Evolutionary conservation across 495 filamentous ascomycete species (phyloP).

Genomic region (Amorphotheca resinae): DNA sequence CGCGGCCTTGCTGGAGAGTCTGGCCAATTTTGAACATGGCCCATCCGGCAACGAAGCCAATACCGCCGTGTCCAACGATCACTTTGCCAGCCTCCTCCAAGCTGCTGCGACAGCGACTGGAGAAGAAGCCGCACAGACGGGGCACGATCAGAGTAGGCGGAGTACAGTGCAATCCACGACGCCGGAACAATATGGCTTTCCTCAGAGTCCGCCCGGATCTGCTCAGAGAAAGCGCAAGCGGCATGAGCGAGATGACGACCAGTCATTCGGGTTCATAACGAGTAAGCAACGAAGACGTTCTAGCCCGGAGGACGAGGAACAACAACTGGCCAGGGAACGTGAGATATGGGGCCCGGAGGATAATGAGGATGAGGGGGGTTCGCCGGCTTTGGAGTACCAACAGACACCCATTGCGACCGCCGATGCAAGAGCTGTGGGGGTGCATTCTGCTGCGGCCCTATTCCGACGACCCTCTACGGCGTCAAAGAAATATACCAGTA

Average conservation of each 20-base stretch:
- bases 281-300: slow-evolving; percentile 2
- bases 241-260: neutral
- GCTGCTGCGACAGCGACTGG: slow-evolving; percentile 17
- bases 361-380: slow-evolving; percentile 5
- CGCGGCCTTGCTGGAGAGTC: slow-evolving; percentile 11
- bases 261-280: neutral
- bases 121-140: slow-evolving; percentile 6
- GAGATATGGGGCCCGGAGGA: slow-evolving; percentile 14
- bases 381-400: neutral
- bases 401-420: neutral
- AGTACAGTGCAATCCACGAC: neutral
- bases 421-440: slow-evolving; percentile 36
- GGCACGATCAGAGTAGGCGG: neutral
- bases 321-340: slow-evolving; percentile 6
- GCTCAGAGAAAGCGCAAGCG: neutral
- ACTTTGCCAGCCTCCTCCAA: slow-evolving; percentile 15
- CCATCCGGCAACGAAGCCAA: neutral
- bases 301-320: neutral
- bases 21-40: slow-evolving; percentile 7
- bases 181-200: neutral
- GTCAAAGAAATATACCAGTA: slow-evolving; percentile 45
- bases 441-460: slow-evolving; percentile 46
- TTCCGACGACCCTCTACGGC: slow-evolving; percentile 38
- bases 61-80: slow-evolving; percentile 5
- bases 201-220: neutral